Conservation (phyloP, 2,329 filamentous ascomycete genomes). For the Chalara sp. region DNA sequence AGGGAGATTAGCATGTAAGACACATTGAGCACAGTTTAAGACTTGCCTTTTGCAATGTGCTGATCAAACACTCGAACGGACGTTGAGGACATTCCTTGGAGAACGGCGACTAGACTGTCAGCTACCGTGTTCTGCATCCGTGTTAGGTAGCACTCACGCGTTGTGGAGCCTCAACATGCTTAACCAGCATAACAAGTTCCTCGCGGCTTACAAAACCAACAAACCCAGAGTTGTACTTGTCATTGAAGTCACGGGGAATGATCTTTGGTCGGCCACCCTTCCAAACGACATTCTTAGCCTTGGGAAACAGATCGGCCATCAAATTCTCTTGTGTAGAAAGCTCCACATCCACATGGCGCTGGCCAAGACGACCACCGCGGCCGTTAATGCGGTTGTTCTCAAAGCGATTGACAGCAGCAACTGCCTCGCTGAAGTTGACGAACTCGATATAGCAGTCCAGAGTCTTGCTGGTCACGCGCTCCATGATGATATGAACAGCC, state of each 20-base stretch:
- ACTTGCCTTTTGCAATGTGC: conserved; percentile 36
- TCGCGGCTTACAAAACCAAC: conserved; percentile 54
- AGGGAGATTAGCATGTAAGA: conserved; percentile 8
- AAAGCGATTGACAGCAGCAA: conserved; percentile 44
- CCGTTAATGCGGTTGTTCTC: conserved; percentile 29
- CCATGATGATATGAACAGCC: conserved; percentile 58
- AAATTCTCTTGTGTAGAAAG: conserved; percentile 48
- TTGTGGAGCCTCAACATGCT: conserved; percentile 54
- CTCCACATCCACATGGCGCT: conserved; percentile 49
- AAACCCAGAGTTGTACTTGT: conserved; percentile 42
- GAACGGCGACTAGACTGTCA: conserved; percentile 45
- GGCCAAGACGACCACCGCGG: conserved; percentile 45
- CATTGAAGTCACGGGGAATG: conserved; percentile 29
- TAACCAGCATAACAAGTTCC: conserved; percentile 56
- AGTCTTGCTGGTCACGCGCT: conserved; percentile 54
- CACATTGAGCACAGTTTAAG: conserved; percentile 19
- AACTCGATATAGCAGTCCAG: conserved; percentile 57
- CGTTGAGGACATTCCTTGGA: conserved; percentile 55
- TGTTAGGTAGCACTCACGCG: conserved; percentile 41
- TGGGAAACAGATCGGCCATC: conserved; percentile 57
- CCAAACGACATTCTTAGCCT: conserved; percentile 50
- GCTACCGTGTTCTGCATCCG: neutral
- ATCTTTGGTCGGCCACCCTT: conserved; percentile 38
- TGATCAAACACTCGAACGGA: conserved; percentile 59
- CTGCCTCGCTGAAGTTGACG: conserved; percentile 43